Evolutionary conservation across 305 asterid genomes (phyloP), one percentile per base, ranked within the genome.

Genomic region (Fraxinus paxiana): DNA sequence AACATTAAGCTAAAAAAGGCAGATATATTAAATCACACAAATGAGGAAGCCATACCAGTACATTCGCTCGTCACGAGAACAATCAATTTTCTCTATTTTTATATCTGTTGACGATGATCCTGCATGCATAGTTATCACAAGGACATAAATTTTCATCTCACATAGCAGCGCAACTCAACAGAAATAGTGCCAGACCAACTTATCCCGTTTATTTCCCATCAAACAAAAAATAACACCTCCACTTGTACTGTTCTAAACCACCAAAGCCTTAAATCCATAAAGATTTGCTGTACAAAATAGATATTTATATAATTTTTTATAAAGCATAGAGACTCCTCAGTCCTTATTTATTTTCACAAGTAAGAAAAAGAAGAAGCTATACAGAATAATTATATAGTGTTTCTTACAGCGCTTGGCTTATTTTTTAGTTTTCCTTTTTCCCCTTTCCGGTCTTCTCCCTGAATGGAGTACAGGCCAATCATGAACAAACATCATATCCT

Each of bases 51-150:
- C 74, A 22, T 86, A 91, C 94, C 96, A 90, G 79, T 83, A 88
- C 17, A 92, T 81, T 28, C 91, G 91, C 87, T 90, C 93, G 13
- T 88, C 90, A 12, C 31, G 5, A 43, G 48, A 70, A 79, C 63
- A 81, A 20, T 48, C 30, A 73, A 77, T 80, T 84, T 84, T 77
- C 82, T 85, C 85, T 67, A 89, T 77, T 67, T 75, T 65, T 31
- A 90, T 17, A 78, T 82, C 85, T 35, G 91, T 69, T 13, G 65
- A 79, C 22, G 76, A 54, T 63, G 79, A 48, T 41, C 95, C 95
- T 91, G 87, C 86, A 80, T 24, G 7, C 75, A 78, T 24, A 56
- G 37, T 8, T 75, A 84, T 61, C 15, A 65, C 24, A 7, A 15
- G 7, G 56, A 43, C 9, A 33, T 38, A 2, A 61, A 56, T 41